Conservation (phyloP, 2,329 filamentous ascomycete genomes). For the Aaosphaeria arxii region DNA sequence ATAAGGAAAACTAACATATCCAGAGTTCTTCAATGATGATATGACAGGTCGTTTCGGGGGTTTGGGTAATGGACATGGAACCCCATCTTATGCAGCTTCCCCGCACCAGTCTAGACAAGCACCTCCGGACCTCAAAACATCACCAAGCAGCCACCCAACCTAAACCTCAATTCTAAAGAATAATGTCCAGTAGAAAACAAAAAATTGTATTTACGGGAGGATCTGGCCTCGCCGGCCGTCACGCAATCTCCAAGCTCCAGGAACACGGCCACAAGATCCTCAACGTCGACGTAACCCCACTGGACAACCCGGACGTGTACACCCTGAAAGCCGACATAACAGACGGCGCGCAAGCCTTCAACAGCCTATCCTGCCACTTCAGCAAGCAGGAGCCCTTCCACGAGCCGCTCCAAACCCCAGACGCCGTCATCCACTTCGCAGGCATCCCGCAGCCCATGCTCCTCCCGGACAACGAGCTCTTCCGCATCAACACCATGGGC, state of each 20-base stretch:
- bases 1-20: no score
- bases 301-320: conserved; percentile 46
- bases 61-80: no score
- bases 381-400: conserved; percentile 43
- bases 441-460: conserved; percentile 55
- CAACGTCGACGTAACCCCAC: conserved; percentile 51
- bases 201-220: conserved; percentile 55
- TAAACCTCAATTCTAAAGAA: no score
- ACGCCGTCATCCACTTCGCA: conserved; percentile 61
- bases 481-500: conserved; percentile 38
- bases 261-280: conserved; percentile 52
- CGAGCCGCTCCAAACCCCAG: conserved; percentile 40
- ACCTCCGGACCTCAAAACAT: no score
- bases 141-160: no score
- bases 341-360: conserved; percentile 54
- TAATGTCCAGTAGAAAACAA: conserved; percentile 8
- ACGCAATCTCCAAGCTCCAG: conserved; percentile 51
- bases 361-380: conserved; percentile 55
- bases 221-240: conserved; percentile 46
- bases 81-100: no score
- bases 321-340: conserved; percentile 56
- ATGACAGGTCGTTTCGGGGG: no score
- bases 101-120: no score
- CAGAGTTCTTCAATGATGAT: no score
- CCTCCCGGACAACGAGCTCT: conserved; percentile 58